Evolutionary conservation across 345 rosid species (phyloP), one percentile per base, ranked within the genome.

Genomic region (Rhizophora mangle): DNA sequence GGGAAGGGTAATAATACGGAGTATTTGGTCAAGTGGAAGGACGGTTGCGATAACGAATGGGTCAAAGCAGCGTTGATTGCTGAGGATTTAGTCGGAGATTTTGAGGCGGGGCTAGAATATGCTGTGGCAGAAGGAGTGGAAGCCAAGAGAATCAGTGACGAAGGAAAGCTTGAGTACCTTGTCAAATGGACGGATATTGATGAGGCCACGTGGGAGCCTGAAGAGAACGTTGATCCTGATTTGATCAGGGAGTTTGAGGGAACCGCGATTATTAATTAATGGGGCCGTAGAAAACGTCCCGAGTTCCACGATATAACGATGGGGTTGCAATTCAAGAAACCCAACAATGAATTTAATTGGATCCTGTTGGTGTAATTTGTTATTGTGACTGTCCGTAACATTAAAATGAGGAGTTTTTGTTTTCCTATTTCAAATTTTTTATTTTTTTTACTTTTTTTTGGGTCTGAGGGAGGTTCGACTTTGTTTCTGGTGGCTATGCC

Each of bases 121-220:
- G 97, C 89, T 1, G 90, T 91, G 78, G 98, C 93, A 0, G 97
- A 91, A 74, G 77, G 65, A 5, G 89, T 91, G 56, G 21, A 21
- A 22, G 59, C 27, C 24, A 55, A 55, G 59, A 55, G 59, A 55
- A 5, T 22, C 16, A 1, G 1, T 8, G 59, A 55, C 16, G 59
- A 55, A 3, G 59, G 59, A 21, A 55, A 22, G 29, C 24, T 21
- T 6, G 59, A 55, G 30, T 55, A 55, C 29, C 59, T 55, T 8
- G 49, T 43, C 49, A 43, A 43, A 61, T 94, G 96, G 96, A 73
- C 82, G 60, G 96, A 91, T 69, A 79, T 86, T 67, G 83, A 80
- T 73, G 96, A 89, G 39, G 87, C 90, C 72, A 91, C 98, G 70
- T 94, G 97, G 97, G 97, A 94, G 89, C 96, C 97, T 0, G 82